These are phyloP conservation scores for Globisporangium spiculum DNA, from an alignment of 352 stramenopile species.

Conservation along the genomic window DNA sequence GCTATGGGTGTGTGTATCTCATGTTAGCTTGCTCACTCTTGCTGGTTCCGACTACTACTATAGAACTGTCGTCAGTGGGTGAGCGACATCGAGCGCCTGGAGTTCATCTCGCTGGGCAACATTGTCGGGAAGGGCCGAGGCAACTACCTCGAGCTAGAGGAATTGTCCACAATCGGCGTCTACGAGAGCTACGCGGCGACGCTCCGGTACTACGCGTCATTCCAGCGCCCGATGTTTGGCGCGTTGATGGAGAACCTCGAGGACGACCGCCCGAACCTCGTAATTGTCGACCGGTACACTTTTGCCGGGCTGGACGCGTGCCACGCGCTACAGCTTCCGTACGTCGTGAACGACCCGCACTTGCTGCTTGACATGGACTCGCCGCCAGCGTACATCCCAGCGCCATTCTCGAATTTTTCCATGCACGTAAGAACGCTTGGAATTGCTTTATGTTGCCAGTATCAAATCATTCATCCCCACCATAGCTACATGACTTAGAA, in stretches of 20 bases:
- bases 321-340: conserved; percentile 63
- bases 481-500: background rate
- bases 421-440: conserved; percentile 44
- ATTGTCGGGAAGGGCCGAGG: conserved; percentile 43
- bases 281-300: conserved; percentile 79
- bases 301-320: conserved; percentile 76
- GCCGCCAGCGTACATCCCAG: conserved; percentile 70
- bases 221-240: conserved; percentile 73
- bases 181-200: conserved; percentile 69
- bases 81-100: conserved; percentile 63
- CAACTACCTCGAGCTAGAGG: conserved; percentile 25
- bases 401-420: conserved; percentile 80
- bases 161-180: conserved; percentile 37
- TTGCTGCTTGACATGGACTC: conserved; percentile 85
- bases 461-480: background rate
- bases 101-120: conserved; percentile 78
- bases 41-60: background rate
- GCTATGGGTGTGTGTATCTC: background rate
- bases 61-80: conserved; percentile 79
- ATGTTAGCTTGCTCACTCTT: background rate
- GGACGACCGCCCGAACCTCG: conserved; percentile 60
- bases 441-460: background rate
- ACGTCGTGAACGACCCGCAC: conserved; percentile 78
- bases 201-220: conserved; percentile 74
- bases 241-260: conserved; percentile 58